These are phyloP conservation scores for Tetrapisispora nanseiensis DNA, from an alignment of 805 yeast species.

Conservation along the genomic window DNA sequence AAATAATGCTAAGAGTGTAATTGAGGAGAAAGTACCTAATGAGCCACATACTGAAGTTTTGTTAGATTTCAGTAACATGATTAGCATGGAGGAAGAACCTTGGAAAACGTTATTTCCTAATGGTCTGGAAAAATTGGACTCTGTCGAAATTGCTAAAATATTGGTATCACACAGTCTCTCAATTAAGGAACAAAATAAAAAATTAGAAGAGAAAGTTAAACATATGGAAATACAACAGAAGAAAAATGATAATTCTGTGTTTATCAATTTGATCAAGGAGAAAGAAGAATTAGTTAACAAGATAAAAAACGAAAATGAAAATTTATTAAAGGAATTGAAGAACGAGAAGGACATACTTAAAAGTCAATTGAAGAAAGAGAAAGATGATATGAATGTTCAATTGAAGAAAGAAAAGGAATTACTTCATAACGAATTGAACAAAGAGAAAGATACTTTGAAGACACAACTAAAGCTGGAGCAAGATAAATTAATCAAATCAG, in stretches of 20 bases:
- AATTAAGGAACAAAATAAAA: constrained; percentile 1
- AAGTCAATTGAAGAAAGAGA: constrained; percentile 30
- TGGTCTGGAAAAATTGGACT: not conserved
- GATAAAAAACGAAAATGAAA: constrained; percentile 30
- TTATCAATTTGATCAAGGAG: constrained; percentile 21
- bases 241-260: constrained; percentile 10
- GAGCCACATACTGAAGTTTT: not conserved
- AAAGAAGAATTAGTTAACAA: constrained; percentile 53
- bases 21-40: not conserved
- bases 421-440: not conserved
- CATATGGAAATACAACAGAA: constrained; percentile 1
- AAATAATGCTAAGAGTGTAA: not conserved
- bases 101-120: constrained; percentile 1
- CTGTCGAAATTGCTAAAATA: not conserved
- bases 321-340: not conserved
- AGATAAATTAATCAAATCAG: constrained; percentile 50
- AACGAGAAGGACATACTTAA: constrained; percentile 44
- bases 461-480: not conserved
- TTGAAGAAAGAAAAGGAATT: constrained; percentile 28
- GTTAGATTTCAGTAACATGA: not conserved
- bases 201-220: not conserved
- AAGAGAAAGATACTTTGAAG: constrained; percentile 38
- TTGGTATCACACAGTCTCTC: constrained; percentile 7
- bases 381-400: constrained; percentile 25
- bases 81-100: not conserved